Evolutionary conservation across 108 stramenopile genomes (phyloP).

Genomic region (Cyclostephanos tholiformis): DNA sequence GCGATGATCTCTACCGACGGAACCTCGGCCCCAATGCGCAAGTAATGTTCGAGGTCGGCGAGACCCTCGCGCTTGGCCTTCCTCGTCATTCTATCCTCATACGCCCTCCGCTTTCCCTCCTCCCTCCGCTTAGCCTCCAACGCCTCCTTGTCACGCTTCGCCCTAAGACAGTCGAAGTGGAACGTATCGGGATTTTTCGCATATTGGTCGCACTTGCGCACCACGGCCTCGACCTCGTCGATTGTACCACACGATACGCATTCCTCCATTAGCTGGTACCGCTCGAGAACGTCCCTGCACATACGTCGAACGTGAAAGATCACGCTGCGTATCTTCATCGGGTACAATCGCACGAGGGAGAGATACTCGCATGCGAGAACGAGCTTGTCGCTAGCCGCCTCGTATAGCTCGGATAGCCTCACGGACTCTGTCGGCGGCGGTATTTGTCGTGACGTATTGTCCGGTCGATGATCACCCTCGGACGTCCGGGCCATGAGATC

Average conservation of each 20-base stretch:
- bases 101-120: constrained; percentile 87
- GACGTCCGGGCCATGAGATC: not conserved
- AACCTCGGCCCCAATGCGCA: constrained; percentile 80
- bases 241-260: constrained; percentile 68
- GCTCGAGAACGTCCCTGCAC: constrained; percentile 63
- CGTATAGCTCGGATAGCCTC: constrained; percentile 53
- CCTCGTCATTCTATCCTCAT: constrained; percentile 89
- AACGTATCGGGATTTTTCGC: constrained; percentile 65
- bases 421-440: constrained; percentile 12
- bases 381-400: constrained; percentile 42
- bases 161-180: constrained; percentile 76
- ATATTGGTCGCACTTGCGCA: constrained; percentile 64
- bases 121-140: constrained; percentile 66
- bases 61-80: constrained; percentile 94
- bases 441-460: no score
- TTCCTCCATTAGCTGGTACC: constrained; percentile 89
- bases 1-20: constrained; percentile 62
- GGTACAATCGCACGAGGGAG: constrained; percentile 64
- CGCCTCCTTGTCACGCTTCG: constrained; percentile 66
- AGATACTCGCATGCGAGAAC: constrained; percentile 83
- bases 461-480: no score
- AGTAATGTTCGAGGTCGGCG: constrained; percentile 70
- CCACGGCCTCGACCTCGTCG: constrained; percentile 55
- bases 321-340: constrained; percentile 78
- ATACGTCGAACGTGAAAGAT: constrained; percentile 90